These are phyloP conservation scores for Candida sakaeoensis DNA, from an alignment of 805 yeast genomes.

Conservation along the genomic window DNA sequence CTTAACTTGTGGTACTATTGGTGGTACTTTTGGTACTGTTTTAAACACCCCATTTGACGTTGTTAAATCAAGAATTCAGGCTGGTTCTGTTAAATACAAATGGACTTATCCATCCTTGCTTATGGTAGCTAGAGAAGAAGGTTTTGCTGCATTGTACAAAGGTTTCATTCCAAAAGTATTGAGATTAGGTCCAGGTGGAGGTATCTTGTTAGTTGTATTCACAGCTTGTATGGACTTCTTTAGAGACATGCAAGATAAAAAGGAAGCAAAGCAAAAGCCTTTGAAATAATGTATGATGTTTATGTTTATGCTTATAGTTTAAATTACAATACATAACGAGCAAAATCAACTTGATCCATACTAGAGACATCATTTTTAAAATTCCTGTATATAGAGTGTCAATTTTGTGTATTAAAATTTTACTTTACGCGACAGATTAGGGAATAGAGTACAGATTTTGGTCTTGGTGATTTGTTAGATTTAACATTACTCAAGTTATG, in stretches of 20 bases:
- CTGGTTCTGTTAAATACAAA: constrained; percentile 80
- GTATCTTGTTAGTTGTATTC: constrained; percentile 94
- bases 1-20: constrained; percentile 87
- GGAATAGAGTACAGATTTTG: background rate
- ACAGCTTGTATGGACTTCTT: constrained; percentile 93
- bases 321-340: background rate
- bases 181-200: constrained; percentile 99
- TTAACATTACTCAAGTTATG: constrained; percentile 2
- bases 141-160: constrained; percentile 84
- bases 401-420: background rate
- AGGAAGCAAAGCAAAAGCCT: constrained; percentile 2
- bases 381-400: background rate
- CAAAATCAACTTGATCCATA: background rate
- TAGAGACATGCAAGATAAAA: constrained; percentile 47
- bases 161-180: constrained; percentile 96
- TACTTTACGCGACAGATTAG: constrained; percentile 2
- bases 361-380: too few relatives aligned
- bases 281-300: constrained; percentile 1
- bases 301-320: background rate
- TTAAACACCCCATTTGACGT: constrained; percentile 97
- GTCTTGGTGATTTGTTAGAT: background rate
- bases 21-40: constrained; percentile 96
- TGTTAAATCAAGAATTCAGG: constrained; percentile 95
- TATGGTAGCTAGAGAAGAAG: constrained; percentile 84
- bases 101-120: constrained; percentile 85